phyloP scores from a whole-genome alignment of 345 rosid species.

The Eucalyptus cloeziana region DNA sequence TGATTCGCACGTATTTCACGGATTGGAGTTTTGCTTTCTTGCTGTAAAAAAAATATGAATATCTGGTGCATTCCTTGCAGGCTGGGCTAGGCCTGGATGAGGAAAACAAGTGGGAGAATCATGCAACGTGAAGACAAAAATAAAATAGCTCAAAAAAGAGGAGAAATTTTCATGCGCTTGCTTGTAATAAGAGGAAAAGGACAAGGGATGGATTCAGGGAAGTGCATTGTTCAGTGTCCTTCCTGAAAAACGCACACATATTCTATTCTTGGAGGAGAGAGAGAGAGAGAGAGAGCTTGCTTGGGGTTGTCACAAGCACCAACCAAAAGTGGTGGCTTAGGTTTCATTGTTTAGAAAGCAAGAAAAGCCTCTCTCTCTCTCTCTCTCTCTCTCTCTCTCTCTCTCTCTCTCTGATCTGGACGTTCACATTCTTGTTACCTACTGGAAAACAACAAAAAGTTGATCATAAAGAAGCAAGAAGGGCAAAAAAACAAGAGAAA shows the following conservation, averaged over 20 bases:
- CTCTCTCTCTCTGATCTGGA: background rate
- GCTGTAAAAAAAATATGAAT: background rate
- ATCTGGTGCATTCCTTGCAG: background rate
- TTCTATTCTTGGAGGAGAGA: slow-evolving; percentile 6
- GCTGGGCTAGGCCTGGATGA: background rate
- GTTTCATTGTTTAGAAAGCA: background rate
- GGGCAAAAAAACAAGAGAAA: background rate
- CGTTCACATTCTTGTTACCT: background rate
- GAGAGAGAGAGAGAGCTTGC: background rate
- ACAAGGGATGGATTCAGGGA: slow-evolving; percentile 17
- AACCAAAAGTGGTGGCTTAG: background rate
- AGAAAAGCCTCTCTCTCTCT: background rate
- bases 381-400: background rate
- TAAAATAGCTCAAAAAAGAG: background rate
- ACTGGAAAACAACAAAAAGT: background rate
- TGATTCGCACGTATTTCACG: background rate
- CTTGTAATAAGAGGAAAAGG: background rate
- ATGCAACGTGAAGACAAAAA: background rate
- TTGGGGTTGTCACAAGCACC: background rate
- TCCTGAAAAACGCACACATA: background rate
- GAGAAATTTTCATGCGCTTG: background rate
- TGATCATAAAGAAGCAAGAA: background rate
- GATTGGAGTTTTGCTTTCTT: background rate
- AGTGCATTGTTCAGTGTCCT: slow-evolving; percentile 1
- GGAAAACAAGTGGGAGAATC: background rate